Evolutionary conservation across 768 basidiomycete species (phyloP).

Genomic region (Lepiota brunneoincarnata): DNA sequence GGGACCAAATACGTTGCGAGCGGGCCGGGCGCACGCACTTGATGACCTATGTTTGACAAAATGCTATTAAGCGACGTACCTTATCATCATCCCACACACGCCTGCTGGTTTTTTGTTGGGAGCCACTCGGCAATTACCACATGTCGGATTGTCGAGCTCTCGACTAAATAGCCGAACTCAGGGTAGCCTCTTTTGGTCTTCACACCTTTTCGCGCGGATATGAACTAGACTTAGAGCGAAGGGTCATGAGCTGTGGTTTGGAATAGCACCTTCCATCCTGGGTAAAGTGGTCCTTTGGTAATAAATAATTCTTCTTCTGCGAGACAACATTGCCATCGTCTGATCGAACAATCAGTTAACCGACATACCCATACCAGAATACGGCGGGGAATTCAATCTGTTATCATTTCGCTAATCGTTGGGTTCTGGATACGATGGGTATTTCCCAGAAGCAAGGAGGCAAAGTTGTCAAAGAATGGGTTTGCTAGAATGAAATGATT

Average conservation of each 20-base stretch:
- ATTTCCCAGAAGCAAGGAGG: not conserved
- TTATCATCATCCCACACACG: conserved; percentile 7
- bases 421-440: not conserved
- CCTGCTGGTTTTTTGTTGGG: not conserved
- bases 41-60: too few species aligned
- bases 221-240: not conserved
- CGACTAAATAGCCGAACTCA: conserved; percentile 13
- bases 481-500: not conserved
- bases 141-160: conserved; percentile 6
- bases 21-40: too few species aligned
- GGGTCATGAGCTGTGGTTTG: not conserved
- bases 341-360: not conserved
- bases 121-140: conserved; percentile 5
- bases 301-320: not conserved
- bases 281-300: not conserved
- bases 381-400: not conserved
- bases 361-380: not conserved
- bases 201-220: not conserved
- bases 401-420: not conserved
- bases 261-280: not conserved
- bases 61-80: not conserved
- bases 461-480: not conserved
- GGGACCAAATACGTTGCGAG: too few species aligned
- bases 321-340: not conserved
- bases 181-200: conserved; percentile 4